These are phyloP conservation scores for Novakomyces olei DNA, from an alignment of 805 yeast species.

Conservation along the genomic window DNA sequence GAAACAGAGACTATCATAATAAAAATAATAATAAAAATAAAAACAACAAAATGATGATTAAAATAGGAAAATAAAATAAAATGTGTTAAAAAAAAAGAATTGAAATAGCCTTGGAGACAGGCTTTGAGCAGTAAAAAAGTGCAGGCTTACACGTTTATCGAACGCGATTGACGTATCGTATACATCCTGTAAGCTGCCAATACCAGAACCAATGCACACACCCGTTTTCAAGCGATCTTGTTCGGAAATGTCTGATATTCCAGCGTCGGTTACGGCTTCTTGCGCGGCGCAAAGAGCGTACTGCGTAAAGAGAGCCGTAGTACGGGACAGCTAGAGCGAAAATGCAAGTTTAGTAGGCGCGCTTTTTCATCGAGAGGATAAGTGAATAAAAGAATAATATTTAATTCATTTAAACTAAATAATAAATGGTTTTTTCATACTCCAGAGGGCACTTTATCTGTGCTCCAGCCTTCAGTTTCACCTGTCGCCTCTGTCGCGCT, in stretches of 20 bases:
- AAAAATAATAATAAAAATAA: background rate
- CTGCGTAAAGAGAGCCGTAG: conserved; percentile 53
- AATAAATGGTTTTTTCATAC: too few species aligned
- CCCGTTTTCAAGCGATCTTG: conserved; percentile 23
- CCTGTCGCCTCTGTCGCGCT: conserved; percentile 18
- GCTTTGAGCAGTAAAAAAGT: too few species aligned
- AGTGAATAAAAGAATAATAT: too few species aligned
- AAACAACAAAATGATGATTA: too few species aligned
- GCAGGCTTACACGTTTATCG: conserved; percentile 16
- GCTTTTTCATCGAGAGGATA: too few species aligned
- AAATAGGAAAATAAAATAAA: too few species aligned
- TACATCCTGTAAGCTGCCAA: conserved; percentile 63
- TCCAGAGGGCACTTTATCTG: conserved; percentile 22
- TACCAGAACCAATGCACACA: conserved; percentile 80
- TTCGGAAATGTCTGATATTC: conserved; percentile 22
- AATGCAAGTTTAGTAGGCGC: too few species aligned
- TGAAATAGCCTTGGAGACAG: too few species aligned
- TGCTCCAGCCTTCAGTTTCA: conserved; percentile 33
- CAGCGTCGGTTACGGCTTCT: conserved; percentile 57
- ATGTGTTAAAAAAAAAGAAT: background rate
- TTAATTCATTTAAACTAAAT: too few species aligned
- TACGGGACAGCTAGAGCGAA: conserved; percentile 33
- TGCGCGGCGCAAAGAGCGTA: conserved; percentile 55
- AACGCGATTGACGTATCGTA: conserved; percentile 39
- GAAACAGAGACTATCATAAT: background rate